A percentile compares a stretch with the other conserved stretches of the same genome.
Evolutionary conservation across 75 land plant genomes (phyloP).

Genomic region (Adiantum capillusveneris): DNA sequence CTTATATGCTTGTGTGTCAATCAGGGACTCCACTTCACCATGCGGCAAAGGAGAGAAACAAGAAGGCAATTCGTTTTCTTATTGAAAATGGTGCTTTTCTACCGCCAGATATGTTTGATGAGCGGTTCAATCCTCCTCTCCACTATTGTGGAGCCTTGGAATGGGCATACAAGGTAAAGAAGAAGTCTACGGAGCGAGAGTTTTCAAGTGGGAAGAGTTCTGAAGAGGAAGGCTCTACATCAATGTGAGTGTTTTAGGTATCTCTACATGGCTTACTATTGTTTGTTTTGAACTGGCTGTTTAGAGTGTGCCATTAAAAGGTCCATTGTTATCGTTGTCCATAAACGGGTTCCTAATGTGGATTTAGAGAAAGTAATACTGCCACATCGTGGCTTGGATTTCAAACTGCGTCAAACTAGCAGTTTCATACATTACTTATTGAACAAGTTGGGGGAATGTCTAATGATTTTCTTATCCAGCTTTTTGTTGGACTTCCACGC

Average conservation of each 20-base stretch:
- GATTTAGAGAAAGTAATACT: no score
- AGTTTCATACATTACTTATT: no score
- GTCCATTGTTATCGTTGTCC: no score
- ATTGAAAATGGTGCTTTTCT: slow-evolving; percentile 91
- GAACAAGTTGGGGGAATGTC: no score
- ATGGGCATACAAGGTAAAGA: slow-evolving; percentile 66
- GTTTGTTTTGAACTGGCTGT: no score
- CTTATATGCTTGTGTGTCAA: neutral
- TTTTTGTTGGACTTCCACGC: no score
- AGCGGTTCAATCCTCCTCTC: slow-evolving; percentile 91
- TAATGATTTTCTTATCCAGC: no score
- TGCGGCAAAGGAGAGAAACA: slow-evolving; percentile 84
- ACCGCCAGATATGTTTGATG: slow-evolving; percentile 70
- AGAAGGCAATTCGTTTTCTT: slow-evolving; percentile 73
- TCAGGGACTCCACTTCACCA: slow-evolving; percentile 96
- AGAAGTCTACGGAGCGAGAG: slow-evolving; percentile 5
- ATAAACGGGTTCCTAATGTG: no score
- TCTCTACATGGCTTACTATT: no score
- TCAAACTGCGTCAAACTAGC: no score
- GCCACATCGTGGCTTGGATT: no score
- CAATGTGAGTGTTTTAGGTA: neutral
- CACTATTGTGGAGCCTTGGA: slow-evolving; percentile 92
- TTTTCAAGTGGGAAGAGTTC: slow-evolving; percentile 7
- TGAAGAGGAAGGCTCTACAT: slow-evolving; percentile 3
- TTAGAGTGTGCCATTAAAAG: no score